Evolutionary conservation across 805 yeast genomes (phyloP).

Genomic region (Nakazawaea ishiwadae): DNA sequence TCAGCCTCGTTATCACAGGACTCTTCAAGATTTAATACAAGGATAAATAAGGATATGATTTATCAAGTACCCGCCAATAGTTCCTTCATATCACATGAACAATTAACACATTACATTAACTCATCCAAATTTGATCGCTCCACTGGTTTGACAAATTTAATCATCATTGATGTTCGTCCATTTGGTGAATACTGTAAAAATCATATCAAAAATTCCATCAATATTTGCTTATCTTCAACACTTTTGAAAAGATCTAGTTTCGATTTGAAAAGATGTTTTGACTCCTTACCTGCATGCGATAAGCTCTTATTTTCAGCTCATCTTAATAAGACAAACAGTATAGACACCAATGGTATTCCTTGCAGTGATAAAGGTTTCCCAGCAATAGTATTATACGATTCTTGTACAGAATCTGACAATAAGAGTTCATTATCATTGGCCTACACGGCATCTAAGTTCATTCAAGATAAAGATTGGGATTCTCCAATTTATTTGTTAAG

Average conservation of each 20-base stretch:
- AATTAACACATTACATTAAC: neutral
- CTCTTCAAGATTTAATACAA: neutral
- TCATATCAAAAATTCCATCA: conserved; percentile 59
- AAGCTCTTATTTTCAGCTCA: conserved; percentile 35
- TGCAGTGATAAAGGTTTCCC: conserved; percentile 33
- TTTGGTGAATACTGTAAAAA: conserved; percentile 63
- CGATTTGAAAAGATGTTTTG: conserved; percentile 56
- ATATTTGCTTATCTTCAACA: conserved; percentile 88
- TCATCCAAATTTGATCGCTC: neutral
- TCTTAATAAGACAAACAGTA: conserved; percentile 20
- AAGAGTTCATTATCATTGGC: conserved; percentile 33
- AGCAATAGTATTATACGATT: conserved; percentile 49
- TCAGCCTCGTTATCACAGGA: conserved; percentile 9
- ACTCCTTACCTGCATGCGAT: conserved; percentile 53
- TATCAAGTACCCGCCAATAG: conserved; percentile 4
- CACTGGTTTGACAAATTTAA: conserved; percentile 22
- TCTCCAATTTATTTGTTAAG: conserved; percentile 38
- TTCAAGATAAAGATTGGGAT: conserved; percentile 30
- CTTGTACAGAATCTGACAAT: conserved; percentile 24
- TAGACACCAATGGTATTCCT: conserved; percentile 23
- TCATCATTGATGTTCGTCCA: conserved; percentile 78
- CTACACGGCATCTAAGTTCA: conserved; percentile 45
- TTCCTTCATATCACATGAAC: neutral
- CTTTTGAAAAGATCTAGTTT: conserved; percentile 72
- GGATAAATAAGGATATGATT: conserved; percentile 10